Evolutionary conservation across 2,329 filamentous ascomycete species (phyloP).

Genomic region (Talaromyces piceae): DNA sequence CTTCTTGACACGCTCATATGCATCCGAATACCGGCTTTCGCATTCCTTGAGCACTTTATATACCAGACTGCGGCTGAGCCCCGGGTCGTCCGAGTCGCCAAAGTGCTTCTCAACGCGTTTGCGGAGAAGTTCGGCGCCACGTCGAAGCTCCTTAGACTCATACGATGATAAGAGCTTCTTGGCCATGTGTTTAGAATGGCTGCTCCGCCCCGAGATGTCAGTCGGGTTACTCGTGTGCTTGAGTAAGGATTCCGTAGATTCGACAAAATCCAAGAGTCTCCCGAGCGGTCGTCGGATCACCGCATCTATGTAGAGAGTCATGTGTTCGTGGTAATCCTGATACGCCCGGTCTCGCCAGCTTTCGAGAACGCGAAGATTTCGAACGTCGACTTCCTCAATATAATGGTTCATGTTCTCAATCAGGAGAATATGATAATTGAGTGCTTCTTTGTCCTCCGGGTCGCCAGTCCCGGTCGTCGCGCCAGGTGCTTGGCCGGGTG

Average conservation of each 20-base stretch:
- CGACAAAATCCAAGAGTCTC: constrained; percentile 83
- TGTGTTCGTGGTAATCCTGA: constrained; percentile 75
- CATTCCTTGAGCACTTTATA: constrained; percentile 54
- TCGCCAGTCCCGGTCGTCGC: constrained; percentile 48
- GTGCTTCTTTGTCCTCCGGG: constrained; percentile 86
- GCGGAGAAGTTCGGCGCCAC: constrained; percentile 80
- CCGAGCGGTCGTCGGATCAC: constrained; percentile 85
- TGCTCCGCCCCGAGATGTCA: constrained; percentile 69
- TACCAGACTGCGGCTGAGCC: constrained; percentile 53
- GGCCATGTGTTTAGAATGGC: constrained; percentile 72
- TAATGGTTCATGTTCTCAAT: constrained; percentile 99
- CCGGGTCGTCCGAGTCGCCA: constrained; percentile 74
- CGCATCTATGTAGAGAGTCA: constrained; percentile 76
- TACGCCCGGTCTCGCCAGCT: constrained; percentile 75
- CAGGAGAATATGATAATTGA: constrained; percentile 94
- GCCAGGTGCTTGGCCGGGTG: constrained; percentile 49
- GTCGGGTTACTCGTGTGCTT: constrained; percentile 49
- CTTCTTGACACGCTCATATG: constrained; percentile 44
- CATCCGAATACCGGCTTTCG: constrained; percentile 48
- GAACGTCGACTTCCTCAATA: constrained; percentile 77
- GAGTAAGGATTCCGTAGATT: constrained; percentile 71
- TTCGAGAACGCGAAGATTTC: constrained; percentile 65
- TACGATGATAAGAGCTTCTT: constrained; percentile 77
- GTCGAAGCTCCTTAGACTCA: constrained; percentile 76
- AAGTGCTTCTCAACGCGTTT: constrained; percentile 98